Evolutionary conservation across 345 rosid genomes (phyloP).

Genomic region (Eucalyptus curtisii): DNA sequence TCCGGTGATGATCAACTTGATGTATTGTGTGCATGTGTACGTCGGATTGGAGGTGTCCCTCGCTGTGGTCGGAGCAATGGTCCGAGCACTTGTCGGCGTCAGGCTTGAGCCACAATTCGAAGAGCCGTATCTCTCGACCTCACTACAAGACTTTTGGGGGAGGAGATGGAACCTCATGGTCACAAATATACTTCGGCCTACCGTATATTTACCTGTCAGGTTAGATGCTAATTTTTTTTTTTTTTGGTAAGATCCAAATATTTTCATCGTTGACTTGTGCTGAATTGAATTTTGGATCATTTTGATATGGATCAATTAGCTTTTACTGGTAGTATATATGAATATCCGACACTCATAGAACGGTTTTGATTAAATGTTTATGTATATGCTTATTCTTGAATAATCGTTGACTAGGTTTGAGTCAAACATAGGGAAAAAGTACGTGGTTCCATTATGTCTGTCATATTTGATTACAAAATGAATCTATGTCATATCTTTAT

Average conservation of each 20-base stretch:
- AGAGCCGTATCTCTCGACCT: constrained; percentile 46
- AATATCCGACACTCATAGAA: not conserved
- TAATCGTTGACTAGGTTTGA: not conserved
- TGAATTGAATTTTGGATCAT: not conserved
- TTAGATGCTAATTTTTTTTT: not conserved
- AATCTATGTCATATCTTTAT: no score
- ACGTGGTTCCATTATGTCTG: not conserved
- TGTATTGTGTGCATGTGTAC: constrained; percentile 29
- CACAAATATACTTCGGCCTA: constrained; percentile 37
- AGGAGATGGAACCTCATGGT: constrained; percentile 64
- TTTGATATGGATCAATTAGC: not conserved
- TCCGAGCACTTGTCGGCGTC: constrained; percentile 9
- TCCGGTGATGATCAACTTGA: constrained; percentile 11
- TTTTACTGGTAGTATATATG: not conserved
- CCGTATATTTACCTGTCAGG: constrained; percentile 39
- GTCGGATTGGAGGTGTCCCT: constrained; percentile 25
- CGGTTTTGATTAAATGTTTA: not conserved
- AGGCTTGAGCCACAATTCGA: constrained; percentile 52
- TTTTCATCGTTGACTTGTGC: not conserved
- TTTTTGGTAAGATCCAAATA: not conserved
- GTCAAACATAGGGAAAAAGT: not conserved
- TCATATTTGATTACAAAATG: not conserved
- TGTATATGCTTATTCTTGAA: no score
- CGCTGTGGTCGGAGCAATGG: constrained; percentile 21
- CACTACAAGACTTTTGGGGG: constrained; percentile 81